These are phyloP conservation scores for Heteromeles arbutifolia DNA, from an alignment of 306 rosid species.

Conservation along the genomic window DNA sequence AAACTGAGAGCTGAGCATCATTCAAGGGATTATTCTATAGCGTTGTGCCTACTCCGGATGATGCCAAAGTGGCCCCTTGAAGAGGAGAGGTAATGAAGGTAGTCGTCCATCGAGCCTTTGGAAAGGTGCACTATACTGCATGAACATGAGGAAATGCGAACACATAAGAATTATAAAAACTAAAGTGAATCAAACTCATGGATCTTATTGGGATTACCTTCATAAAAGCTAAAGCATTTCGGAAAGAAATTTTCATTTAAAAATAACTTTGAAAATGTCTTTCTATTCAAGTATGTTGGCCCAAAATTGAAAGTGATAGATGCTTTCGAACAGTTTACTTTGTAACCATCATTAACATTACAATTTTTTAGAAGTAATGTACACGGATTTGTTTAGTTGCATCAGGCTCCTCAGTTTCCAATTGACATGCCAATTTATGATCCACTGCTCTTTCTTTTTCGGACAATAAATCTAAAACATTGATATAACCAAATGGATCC, in stretches of 20 bases:
- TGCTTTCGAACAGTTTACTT: background rate
- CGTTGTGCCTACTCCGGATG: constrained; percentile 21
- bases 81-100: constrained; percentile 20
- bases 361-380: background rate
- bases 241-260: background rate
- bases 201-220: background rate
- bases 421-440: background rate
- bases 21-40: constrained; percentile 20
- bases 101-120: constrained; percentile 30
- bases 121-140: too few species aligned
- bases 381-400: background rate
- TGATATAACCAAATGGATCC: background rate
- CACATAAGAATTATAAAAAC: background rate
- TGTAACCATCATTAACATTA: background rate
- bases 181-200: background rate
- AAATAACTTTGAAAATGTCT: background rate
- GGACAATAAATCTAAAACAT: background rate
- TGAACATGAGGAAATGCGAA: background rate
- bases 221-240: background rate
- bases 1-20: constrained; percentile 21
- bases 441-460: background rate
- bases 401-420: background rate
- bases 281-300: background rate
- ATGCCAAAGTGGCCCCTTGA: constrained; percentile 21
- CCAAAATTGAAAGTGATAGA: background rate